A percentile compares a stretch with the other conserved stretches of the same genome.
Evolutionary conservation across 768 basidiomycete species (phyloP).

Genomic region (button mushroom (Agaricus bisporus)): DNA sequence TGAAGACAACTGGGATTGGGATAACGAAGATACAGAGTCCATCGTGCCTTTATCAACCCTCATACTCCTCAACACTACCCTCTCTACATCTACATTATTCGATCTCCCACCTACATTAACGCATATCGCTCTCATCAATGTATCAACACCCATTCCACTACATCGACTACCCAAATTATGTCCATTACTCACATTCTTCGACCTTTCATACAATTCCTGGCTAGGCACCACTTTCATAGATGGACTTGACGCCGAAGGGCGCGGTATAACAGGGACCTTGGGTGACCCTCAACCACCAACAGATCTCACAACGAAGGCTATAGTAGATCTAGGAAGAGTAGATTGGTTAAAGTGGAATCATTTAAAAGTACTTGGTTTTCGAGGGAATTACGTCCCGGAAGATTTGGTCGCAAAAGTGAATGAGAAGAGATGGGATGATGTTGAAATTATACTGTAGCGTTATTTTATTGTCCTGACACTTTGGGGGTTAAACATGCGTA

Average conservation of each 20-base stretch:
- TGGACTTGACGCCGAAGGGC: neutral
- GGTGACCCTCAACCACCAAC: constrained; percentile 4
- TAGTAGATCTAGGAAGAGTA: constrained; percentile 38
- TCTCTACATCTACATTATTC: constrained; percentile 39
- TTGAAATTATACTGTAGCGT: constrained; percentile 38
- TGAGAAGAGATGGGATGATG: constrained; percentile 59
- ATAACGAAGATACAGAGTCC: constrained; percentile 29
- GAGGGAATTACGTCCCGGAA: constrained; percentile 42
- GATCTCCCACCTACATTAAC: constrained; percentile 62
- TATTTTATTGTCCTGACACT: neutral
- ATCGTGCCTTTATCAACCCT: constrained; percentile 37
- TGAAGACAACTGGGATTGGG: constrained; percentile 32
- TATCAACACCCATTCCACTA: constrained; percentile 43
- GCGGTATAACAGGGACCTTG: neutral
- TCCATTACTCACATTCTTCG: constrained; percentile 56
- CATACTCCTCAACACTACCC: constrained; percentile 40
- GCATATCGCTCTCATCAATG: constrained; percentile 49
- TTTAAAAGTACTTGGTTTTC: constrained; percentile 49
- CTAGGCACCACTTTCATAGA: constrained; percentile 15
- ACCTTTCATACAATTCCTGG: constrained; percentile 63
- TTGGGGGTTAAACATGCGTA: neutral
- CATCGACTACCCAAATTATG: constrained; percentile 53
- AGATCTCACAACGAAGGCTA: constrained; percentile 20
- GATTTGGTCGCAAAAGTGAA: constrained; percentile 45
- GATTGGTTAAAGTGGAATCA: constrained; percentile 54